Evolutionary conservation across 148 eudicot species (phyloP), one percentile per base, ranked within the genome.

Genomic region (Fagopyrum esculentum): DNA sequence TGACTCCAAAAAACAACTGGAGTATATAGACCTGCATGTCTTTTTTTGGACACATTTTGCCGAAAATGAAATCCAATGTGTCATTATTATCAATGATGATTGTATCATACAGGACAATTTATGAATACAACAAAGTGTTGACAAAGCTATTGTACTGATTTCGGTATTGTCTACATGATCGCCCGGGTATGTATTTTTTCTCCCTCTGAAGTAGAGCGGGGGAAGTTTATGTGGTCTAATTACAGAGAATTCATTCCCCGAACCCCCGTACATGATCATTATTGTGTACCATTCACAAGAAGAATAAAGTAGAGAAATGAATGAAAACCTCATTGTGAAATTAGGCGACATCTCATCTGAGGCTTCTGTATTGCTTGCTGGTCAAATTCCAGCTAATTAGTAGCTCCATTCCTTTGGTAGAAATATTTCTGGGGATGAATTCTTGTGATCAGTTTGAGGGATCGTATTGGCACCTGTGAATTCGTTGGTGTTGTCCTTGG

Each of bases 381-480:
- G 15, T 16, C 29, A 26, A 29, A 7, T 29, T 57, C 29, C 63
- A 61, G 40, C 68, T 61, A 29, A 52, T 73, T 84, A 90, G 78
- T 90, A 90, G 74, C 86, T 89, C 96, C 96, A 91, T 69, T 91
- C 96, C 81, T 91, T 83, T 4, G 96, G 96, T 57, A 91, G 89
- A 84, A 81, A 87, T 78, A 85, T 80, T 5, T 84, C 90, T 8
- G 89, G 89, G 2, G 89, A 85, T 74, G 73, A 56, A 75, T 59
- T 15, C 1, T 7, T 66, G 35, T 66, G 71, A 29, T 66, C 71
- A 66, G 17, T 66, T 66, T 66, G 69, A 30, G 45, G 0, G 45
- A 1, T 59, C 29, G 29, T 6, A 22, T 75, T 77, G 52, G 75
- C 76, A 54, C 79, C 49, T 77, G 77, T 26, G 85, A 78, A 72